phyloP scores from a whole-genome alignment of 192 early-diverging fungal genomes.

The Backusella circina region DNA sequence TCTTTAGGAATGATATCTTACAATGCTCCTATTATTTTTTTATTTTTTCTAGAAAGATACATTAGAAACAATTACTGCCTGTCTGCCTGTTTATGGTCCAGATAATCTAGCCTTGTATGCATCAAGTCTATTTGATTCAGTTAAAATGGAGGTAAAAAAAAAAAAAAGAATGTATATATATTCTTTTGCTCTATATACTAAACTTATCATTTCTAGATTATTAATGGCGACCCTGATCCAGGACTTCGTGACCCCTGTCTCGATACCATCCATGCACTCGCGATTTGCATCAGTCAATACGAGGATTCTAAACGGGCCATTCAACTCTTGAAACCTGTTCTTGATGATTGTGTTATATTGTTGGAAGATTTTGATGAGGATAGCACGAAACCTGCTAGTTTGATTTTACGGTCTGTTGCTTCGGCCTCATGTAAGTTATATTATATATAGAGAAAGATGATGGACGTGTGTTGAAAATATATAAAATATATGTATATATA shows the following conservation, averaged over 20 bases:
- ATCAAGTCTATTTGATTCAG: slow-evolving; percentile 68
- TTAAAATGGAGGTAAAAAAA: slow-evolving; percentile 57
- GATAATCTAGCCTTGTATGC: slow-evolving; percentile 61
- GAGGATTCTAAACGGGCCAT: slow-evolving; percentile 7
- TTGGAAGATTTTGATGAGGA: slow-evolving; percentile 61
- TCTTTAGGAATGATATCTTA: not conserved
- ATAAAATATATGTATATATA: slow-evolving; percentile 16
- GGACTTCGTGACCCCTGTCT: slow-evolving; percentile 66
- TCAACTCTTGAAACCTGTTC: slow-evolving; percentile 41
- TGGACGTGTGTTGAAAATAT: not conserved
- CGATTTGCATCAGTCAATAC: slow-evolving; percentile 38
- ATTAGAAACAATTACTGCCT: slow-evolving; percentile 80
- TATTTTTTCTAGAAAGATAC: slow-evolving; percentile 66
- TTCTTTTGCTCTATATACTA: not conserved
- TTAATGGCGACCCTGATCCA: slow-evolving; percentile 55
- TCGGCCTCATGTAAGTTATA: slow-evolving; percentile 49
- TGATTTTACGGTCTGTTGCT: slow-evolving; percentile 58
- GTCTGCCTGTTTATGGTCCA: slow-evolving; percentile 72
- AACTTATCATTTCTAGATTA: not conserved
- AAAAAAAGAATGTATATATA: no score
- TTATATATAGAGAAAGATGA: not conserved
- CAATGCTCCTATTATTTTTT: not conserved
- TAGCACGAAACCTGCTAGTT: slow-evolving; percentile 61
- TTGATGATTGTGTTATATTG: slow-evolving; percentile 55
- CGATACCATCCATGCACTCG: slow-evolving; percentile 55